Evolutionary conservation across 1,284 basidiomycete genomes (phyloP).

Genomic region (Ceratobasidium sp.): DNA sequence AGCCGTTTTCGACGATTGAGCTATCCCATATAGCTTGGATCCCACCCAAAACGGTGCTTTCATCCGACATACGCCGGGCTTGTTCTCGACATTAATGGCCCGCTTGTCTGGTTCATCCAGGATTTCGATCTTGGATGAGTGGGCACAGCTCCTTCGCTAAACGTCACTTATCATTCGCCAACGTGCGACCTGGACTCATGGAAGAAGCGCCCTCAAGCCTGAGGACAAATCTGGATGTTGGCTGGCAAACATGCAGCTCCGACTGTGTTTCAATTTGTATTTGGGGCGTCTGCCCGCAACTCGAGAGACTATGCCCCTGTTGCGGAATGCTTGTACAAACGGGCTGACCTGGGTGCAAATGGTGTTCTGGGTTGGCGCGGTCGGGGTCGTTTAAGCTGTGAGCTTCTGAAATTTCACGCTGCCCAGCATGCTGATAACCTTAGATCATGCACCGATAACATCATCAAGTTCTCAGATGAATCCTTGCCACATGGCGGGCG

Average conservation of each 20-base stretch:
- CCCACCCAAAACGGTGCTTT: constrained; percentile 3
- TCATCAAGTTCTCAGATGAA: constrained; percentile 38
- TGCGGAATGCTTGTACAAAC: constrained; percentile 12
- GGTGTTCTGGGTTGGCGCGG: constrained; percentile 10
- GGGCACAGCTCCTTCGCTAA: constrained; percentile 4
- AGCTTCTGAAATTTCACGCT: constrained; percentile 39
- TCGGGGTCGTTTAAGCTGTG: constrained; percentile 39
- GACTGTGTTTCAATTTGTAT: constrained; percentile 30
- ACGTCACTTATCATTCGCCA: constrained; percentile 21
- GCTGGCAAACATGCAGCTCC: constrained; percentile 8
- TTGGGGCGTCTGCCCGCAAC: constrained; percentile 3
- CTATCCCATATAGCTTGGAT: constrained; percentile 14
- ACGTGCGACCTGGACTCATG: constrained; percentile 14
- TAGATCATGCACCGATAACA: constrained; percentile 40
- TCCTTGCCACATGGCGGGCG: constrained; percentile 40
- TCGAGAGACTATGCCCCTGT: constrained; percentile 1
- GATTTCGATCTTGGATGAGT: constrained; percentile 24
- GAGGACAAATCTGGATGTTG: constrained; percentile 27
- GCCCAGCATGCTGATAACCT: constrained; percentile 34
- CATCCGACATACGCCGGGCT: constrained; percentile 15
- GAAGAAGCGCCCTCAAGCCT: constrained; percentile 21
- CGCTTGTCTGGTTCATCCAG: constrained; percentile 18
- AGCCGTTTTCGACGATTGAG: constrained; percentile 22
- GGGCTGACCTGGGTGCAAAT: constrained; percentile 1
- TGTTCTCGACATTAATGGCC: not conserved